Percentiles rank a stretch among this genome's conserved stretches.
Evolutionary conservation across 192 early-diverging fungal genomes (phyloP).

Genomic region (Umbelopsis sp.): DNA sequence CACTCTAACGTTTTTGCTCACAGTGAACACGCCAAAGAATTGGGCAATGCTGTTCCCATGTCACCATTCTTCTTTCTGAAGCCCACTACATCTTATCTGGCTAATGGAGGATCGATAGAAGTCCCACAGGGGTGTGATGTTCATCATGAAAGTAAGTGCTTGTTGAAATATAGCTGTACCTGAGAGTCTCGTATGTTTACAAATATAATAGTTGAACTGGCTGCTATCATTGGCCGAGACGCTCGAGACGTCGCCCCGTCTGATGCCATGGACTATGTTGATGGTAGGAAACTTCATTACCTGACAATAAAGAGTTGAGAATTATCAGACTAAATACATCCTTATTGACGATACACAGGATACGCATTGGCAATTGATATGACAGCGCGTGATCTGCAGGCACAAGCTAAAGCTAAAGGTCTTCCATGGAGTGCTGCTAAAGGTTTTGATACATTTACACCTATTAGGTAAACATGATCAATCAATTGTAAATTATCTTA

Average conservation of each 20-base stretch:
- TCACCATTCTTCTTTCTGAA: conserved; percentile 94
- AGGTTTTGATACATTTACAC: conserved; percentile 94
- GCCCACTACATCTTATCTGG: conserved; percentile 81
- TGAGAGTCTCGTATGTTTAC: background rate
- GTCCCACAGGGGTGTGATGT: conserved; percentile 77
- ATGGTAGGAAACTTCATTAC: conserved; percentile 32
- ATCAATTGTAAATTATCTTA: background rate
- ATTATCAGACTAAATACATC: background rate
- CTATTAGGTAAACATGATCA: conserved; percentile 62
- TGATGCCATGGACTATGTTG: conserved; percentile 66
- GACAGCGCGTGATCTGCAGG: conserved; percentile 88
- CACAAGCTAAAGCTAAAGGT: conserved; percentile 79
- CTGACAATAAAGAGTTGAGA: no score
- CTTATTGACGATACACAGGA: conserved; percentile 30
- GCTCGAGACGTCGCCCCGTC: conserved; percentile 71
- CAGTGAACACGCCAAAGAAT: conserved; percentile 92
- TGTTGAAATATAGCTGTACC: background rate
- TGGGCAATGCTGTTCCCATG: conserved; percentile 88
- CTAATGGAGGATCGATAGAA: conserved; percentile 71
- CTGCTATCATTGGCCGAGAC: conserved; percentile 82
- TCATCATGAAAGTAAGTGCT: conserved; percentile 74
- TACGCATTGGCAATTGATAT: conserved; percentile 91
- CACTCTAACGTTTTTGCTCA: background rate
- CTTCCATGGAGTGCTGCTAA: conserved; percentile 92
- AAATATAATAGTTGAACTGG: conserved; percentile 75